Conservation (phyloP, 208 protist genomes). For the Trypanosoma cruzi region DNA sequence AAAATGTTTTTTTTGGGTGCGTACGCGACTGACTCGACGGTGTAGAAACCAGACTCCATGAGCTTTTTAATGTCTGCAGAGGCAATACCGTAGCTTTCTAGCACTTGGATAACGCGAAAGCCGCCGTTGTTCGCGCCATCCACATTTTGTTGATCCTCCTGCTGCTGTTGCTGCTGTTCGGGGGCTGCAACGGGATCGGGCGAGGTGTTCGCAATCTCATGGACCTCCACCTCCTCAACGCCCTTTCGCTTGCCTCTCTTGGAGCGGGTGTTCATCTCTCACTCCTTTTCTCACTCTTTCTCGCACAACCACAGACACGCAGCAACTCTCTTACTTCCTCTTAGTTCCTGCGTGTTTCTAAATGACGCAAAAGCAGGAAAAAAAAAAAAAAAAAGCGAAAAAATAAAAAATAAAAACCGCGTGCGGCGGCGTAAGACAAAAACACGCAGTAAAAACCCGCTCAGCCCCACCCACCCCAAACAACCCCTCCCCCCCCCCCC, state of each 20-base stretch:
- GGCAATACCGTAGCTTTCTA: constrained; percentile 95
- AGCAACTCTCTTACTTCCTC: background rate
- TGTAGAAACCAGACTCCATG: constrained; percentile 95
- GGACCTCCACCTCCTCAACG: constrained; percentile 25
- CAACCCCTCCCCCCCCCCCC: too few relatives aligned
- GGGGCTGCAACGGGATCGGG: constrained; percentile 4
- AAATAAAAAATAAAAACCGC: constrained; percentile 7
- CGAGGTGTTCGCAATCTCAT: constrained; percentile 18
- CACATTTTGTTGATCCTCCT: constrained; percentile 42
- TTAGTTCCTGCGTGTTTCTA: background rate
- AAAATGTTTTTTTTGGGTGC: constrained; percentile 97
- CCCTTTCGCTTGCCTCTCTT: constrained; percentile 24
- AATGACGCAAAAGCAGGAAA: background rate
- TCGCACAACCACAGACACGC: background rate
- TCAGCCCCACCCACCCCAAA: too few relatives aligned
- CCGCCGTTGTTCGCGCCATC: constrained; percentile 41
- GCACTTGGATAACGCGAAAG: constrained; percentile 86
- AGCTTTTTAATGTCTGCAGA: constrained; percentile 98
- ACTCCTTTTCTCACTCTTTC: background rate
- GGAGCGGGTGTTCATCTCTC: constrained; percentile 29
- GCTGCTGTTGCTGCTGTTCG: constrained; percentile 23
- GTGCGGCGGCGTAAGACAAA: background rate
- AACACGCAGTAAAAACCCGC: background rate
- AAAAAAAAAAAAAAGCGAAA: background rate
- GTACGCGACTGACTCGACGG: constrained; percentile 97